Conservation (phyloP, 225 moss, liverwort and hornwort genomes). For the Straminergon stramineum region DNA sequence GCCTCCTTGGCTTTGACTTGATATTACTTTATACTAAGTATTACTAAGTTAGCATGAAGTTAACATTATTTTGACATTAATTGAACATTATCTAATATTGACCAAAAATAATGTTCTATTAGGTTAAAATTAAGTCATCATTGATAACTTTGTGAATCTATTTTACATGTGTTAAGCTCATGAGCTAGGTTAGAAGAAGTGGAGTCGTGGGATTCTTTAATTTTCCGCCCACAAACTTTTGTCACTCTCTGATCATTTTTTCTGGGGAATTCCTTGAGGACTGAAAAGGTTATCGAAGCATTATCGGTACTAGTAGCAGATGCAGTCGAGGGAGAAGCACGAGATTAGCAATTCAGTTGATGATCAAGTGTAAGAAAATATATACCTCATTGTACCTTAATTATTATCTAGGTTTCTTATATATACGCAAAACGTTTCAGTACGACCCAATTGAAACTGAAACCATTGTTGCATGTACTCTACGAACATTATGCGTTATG, state of each 20-base stretch:
- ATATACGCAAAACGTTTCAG: not conserved
- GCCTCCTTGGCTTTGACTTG: too few relatives aligned
- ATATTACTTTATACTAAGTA: too few relatives aligned
- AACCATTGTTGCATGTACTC: not conserved
- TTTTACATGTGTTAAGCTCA: too few relatives aligned
- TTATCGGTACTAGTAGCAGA: too few relatives aligned
- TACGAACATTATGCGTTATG: not conserved
- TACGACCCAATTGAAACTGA: not conserved
- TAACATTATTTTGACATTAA: not conserved
- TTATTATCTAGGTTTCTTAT: not conserved
- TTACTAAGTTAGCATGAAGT: not conserved
- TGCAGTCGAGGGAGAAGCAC: slow-evolving; percentile 70
- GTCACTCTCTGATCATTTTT: not conserved
- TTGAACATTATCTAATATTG: not conserved
- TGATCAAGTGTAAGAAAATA: slow-evolving; percentile 42
- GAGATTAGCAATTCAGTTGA: slow-evolving; percentile 61
- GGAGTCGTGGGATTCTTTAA: too few relatives aligned
- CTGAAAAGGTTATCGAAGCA: slow-evolving; percentile 51
- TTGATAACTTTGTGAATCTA: too few relatives aligned
- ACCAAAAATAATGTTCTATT: not conserved
- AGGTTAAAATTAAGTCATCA: not conserved
- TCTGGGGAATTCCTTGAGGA: not conserved
- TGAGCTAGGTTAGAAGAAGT: too few relatives aligned
- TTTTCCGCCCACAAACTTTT: too few relatives aligned
- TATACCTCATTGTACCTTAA: not conserved